Conservation (phyloP, 495 filamentous ascomycete species). For the Trypethelium eluteriae region DNA sequence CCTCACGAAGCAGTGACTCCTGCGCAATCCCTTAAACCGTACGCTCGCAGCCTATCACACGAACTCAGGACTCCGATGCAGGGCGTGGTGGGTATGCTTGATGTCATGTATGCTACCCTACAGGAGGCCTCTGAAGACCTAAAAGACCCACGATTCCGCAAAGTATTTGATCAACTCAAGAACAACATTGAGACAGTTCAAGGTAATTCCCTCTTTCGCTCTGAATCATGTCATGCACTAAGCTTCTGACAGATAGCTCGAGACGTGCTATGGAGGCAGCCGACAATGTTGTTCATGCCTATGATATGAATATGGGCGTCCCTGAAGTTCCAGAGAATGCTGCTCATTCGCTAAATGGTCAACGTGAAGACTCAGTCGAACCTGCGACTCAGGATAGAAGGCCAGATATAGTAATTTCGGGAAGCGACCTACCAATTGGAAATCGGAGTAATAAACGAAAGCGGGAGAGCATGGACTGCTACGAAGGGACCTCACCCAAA, state of each 20-base stretch:
- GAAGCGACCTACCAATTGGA: constrained; percentile 24
- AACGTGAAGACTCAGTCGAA: constrained; percentile 14
- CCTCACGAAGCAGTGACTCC: constrained; percentile 46
- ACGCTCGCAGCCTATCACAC: constrained; percentile 70
- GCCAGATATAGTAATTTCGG: constrained; percentile 33
- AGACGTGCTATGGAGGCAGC: constrained; percentile 71
- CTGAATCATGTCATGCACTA: neutral
- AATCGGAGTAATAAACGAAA: constrained; percentile 28
- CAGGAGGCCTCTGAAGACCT: constrained; percentile 58
- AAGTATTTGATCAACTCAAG: constrained; percentile 57
- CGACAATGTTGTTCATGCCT: constrained; percentile 82
- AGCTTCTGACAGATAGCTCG: constrained; percentile 53
- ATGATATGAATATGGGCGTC: constrained; percentile 76
- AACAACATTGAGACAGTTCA: constrained; percentile 72
- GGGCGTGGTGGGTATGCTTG: constrained; percentile 76
- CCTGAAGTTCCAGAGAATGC: constrained; percentile 45
- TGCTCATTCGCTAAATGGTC: neutral
- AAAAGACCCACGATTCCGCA: constrained; percentile 43
- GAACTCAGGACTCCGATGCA: constrained; percentile 80
- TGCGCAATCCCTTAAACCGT: constrained; percentile 65
- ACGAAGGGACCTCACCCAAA: constrained; percentile 8
- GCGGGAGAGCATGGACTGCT: constrained; percentile 23
- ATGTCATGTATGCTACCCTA: constrained; percentile 76
- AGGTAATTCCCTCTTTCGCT: constrained; percentile 36
- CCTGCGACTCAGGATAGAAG: constrained; percentile 17